Evolutionary conservation across 495 filamentous ascomycete species (phyloP).

Genomic region (Aspergillus nanangensis): DNA sequence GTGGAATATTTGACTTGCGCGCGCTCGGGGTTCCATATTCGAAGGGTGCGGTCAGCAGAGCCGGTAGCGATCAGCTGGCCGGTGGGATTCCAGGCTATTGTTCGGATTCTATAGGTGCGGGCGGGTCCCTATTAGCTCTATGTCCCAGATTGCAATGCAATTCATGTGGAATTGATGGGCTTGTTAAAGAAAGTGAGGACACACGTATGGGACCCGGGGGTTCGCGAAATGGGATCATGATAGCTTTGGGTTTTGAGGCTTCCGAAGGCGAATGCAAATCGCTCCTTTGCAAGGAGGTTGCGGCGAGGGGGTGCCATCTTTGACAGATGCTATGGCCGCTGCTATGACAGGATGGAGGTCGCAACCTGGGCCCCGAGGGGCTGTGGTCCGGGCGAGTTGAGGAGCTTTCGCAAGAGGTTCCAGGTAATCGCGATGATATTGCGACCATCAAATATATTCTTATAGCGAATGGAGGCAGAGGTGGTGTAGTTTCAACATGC

Average conservation of each 20-base stretch:
- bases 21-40: constrained; percentile 91
- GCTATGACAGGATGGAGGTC: constrained; percentile 5
- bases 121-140: background rate
- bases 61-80: constrained; percentile 86
- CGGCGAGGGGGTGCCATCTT: constrained; percentile 53
- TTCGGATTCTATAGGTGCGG: constrained; percentile 47
- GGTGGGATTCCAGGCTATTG: constrained; percentile 84
- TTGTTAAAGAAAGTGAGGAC: constrained; percentile 19
- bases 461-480: too few relatives aligned
- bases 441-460: background rate
- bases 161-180: too few relatives aligned
- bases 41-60: constrained; percentile 72
- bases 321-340: constrained; percentile 11
- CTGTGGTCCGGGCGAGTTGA: constrained; percentile 4
- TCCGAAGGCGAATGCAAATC: constrained; percentile 54
- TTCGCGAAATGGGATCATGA: constrained; percentile 51
- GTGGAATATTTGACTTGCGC: constrained; percentile 75
- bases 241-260: constrained; percentile 58
- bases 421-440: background rate
- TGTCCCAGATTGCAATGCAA: too few relatives aligned
- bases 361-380: constrained; percentile 12
- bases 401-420: background rate
- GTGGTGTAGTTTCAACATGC: too few relatives aligned
- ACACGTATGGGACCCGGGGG: constrained; percentile 50
- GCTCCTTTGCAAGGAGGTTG: constrained; percentile 57